phyloP scores from a whole-genome alignment of 768 basidiomycete genomes.

The Chalciporus piperatus region DNA sequence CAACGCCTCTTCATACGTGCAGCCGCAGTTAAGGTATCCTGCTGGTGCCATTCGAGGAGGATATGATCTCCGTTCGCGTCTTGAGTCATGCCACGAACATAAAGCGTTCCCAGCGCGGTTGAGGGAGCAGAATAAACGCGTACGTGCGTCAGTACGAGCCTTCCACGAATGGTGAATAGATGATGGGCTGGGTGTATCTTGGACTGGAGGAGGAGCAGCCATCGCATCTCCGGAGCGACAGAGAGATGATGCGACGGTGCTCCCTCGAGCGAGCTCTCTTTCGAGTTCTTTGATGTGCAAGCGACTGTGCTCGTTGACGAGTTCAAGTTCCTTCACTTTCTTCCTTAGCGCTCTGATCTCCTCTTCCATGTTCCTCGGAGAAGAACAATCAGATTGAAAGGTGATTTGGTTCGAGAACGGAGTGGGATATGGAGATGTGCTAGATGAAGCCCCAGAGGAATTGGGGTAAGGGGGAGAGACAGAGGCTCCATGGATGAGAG shows the following conservation, averaged over 20 bases:
- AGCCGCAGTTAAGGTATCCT: constrained; percentile 82
- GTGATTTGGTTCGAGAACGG: constrained; percentile 4
- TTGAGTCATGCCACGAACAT: constrained; percentile 88
- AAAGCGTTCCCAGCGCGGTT: constrained; percentile 88
- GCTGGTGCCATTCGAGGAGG: constrained; percentile 80
- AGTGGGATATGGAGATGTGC: constrained; percentile 4
- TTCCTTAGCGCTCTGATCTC: constrained; percentile 57
- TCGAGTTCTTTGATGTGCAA: constrained; percentile 49
- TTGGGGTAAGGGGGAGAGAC: constrained; percentile 19
- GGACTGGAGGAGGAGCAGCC: constrained; percentile 16
- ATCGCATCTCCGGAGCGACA: constrained; percentile 15
- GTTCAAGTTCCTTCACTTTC: constrained; percentile 62
- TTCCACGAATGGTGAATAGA: constrained; percentile 61
- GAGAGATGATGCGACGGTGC: constrained; percentile 23
- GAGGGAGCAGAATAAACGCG: constrained; percentile 69
- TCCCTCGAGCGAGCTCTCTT: constrained; percentile 37
- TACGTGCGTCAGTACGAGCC: constrained; percentile 69
- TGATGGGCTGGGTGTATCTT: constrained; percentile 36
- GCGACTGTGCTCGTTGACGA: constrained; percentile 50
- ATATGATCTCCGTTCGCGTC: constrained; percentile 72
- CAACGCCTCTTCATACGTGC: constrained; percentile 78
- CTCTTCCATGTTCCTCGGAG: constrained; percentile 36
- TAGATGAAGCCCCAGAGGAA: constrained; percentile 18
- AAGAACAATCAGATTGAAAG: constrained; percentile 18
- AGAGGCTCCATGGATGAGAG: constrained; percentile 9